A percentile compares a stretch with the other conserved stretches of the same genome.
Evolutionary conservation across 2,329 filamentous ascomycete species (phyloP).

Genomic region (Colletotrichum shisoi): DNA sequence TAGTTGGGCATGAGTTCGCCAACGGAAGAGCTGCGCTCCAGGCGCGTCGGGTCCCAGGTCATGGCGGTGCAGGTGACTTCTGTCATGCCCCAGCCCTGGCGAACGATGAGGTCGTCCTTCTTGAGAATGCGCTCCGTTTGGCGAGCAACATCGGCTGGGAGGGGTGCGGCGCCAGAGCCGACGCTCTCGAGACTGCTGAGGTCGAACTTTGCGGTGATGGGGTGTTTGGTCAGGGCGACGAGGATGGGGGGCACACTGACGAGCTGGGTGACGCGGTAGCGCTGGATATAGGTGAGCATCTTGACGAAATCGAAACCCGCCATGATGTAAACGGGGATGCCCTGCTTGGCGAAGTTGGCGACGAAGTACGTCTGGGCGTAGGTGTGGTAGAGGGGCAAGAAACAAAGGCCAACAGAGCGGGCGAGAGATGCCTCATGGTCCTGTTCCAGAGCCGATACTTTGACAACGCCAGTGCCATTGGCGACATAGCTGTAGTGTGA

Average conservation of each 20-base stretch:
- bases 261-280: conserved; percentile 72
- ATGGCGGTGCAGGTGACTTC: conserved; percentile 77
- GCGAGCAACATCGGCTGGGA: conserved; percentile 63
- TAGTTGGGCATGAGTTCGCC: conserved; percentile 75
- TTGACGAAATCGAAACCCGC: conserved; percentile 76
- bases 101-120: conserved; percentile 47
- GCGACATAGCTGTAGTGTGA: conserved; percentile 79
- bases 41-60: conserved; percentile 65
- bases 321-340: conserved; percentile 80
- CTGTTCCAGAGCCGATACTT: conserved; percentile 55
- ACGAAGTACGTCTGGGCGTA: conserved; percentile 76
- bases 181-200: conserved; percentile 69
- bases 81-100: conserved; percentile 89
- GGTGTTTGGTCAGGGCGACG: conserved; percentile 75
- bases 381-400: conserved; percentile 80
- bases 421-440: conserved; percentile 56
- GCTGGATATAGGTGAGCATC: conserved; percentile 73
- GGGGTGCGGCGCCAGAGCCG: conserved; percentile 73
- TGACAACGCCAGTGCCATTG: conserved; percentile 70
- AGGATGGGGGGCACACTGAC: conserved; percentile 78
- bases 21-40: conserved; percentile 57
- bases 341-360: conserved; percentile 63
- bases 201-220: conserved; percentile 70
- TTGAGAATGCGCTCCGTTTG: conserved; percentile 63
- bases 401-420: conserved; percentile 63